Evolutionary conservation across 768 basidiomycete genomes (phyloP).

Genomic region (Lentinula edodes): DNA sequence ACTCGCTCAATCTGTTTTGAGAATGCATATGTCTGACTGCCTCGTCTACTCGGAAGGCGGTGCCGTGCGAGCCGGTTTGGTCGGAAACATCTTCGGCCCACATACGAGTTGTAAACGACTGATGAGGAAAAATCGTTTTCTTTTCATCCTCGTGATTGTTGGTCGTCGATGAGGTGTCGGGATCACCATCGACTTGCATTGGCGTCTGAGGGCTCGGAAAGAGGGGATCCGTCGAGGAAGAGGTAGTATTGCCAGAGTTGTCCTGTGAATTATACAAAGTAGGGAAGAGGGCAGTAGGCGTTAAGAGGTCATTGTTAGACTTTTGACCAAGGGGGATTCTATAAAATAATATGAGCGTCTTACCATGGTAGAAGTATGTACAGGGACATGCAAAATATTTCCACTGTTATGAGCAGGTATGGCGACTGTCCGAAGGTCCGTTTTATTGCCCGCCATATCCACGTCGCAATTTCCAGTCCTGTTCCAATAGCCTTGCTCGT

Average conservation of each 20-base stretch:
- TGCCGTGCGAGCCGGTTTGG: slow-evolving; percentile 18
- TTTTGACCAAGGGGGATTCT: background rate
- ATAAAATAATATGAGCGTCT: background rate
- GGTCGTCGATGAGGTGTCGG: too few species aligned
- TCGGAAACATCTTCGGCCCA: slow-evolving; percentile 42
- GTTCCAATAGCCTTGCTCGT: background rate
- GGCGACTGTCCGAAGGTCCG: background rate
- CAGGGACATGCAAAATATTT: slow-evolving; percentile 6
- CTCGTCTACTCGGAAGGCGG: slow-evolving; percentile 4
- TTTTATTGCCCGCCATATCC: background rate
- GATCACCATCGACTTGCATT: background rate
- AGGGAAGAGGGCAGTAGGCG: background rate
- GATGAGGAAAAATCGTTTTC: slow-evolving; percentile 1
- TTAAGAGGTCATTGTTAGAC: background rate
- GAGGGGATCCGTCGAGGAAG: background rate
- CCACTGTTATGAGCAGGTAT: slow-evolving; percentile 7
- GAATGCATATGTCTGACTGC: slow-evolving; percentile 2
- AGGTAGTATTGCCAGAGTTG: background rate
- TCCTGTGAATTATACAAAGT: background rate
- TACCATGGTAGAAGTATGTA: background rate
- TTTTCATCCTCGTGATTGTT: background rate
- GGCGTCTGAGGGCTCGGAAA: background rate
- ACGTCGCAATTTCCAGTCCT: background rate
- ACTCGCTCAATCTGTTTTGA: slow-evolving; percentile 1
- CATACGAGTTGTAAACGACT: slow-evolving; percentile 29